phyloP scores from a whole-genome alignment of 2,329 filamentous ascomycete genomes.

The Akanthomyces lecanii region DNA sequence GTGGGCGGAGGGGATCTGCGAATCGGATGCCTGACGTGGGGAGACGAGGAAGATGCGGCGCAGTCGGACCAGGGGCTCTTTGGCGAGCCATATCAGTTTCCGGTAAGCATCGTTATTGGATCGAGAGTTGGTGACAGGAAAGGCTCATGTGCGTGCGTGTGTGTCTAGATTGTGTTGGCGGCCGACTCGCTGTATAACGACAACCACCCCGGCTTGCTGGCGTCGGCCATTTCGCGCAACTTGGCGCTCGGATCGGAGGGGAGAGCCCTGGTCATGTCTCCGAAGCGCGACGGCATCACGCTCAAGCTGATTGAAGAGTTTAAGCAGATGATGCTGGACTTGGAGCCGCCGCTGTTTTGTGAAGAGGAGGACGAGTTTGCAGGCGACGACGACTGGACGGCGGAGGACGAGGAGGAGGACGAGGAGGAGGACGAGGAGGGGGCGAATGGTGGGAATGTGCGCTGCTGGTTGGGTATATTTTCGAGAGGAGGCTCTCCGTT shows the following conservation, averaged over 20 bases:
- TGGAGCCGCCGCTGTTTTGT: slow-evolving; percentile 44
- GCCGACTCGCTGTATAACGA: slow-evolving; percentile 87
- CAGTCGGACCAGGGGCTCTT: slow-evolving; percentile 42
- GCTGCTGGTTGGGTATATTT: slow-evolving; percentile 68
- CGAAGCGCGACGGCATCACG: slow-evolving; percentile 67
- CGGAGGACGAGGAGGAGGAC: slow-evolving; percentile 44
- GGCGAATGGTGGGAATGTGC: slow-evolving; percentile 37
- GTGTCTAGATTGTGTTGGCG: slow-evolving; percentile 64
- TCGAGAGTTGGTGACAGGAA: not conserved
- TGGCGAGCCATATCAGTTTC: slow-evolving; percentile 45
- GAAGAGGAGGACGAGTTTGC: slow-evolving; percentile 59
- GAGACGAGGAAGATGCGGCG: slow-evolving; percentile 41
- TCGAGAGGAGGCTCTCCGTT: slow-evolving; percentile 29
- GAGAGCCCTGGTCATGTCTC: slow-evolving; percentile 74
- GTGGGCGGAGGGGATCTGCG: slow-evolving; percentile 57
- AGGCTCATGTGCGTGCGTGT: slow-evolving; percentile 3
- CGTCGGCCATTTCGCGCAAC: slow-evolving; percentile 63
- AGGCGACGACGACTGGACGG: slow-evolving; percentile 71
- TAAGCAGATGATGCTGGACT: slow-evolving; percentile 52
- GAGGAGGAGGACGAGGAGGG: slow-evolving; percentile 41
- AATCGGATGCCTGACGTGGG: slow-evolving; percentile 73
- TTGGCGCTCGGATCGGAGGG: slow-evolving; percentile 54
- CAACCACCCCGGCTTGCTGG: slow-evolving; percentile 71
- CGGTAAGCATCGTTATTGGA: slow-evolving; percentile 30
- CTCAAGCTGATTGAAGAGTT: slow-evolving; percentile 60